Conservation (phyloP, 1,139 yeast genomes). For the Yamadazyma trypodendri region DNA sequence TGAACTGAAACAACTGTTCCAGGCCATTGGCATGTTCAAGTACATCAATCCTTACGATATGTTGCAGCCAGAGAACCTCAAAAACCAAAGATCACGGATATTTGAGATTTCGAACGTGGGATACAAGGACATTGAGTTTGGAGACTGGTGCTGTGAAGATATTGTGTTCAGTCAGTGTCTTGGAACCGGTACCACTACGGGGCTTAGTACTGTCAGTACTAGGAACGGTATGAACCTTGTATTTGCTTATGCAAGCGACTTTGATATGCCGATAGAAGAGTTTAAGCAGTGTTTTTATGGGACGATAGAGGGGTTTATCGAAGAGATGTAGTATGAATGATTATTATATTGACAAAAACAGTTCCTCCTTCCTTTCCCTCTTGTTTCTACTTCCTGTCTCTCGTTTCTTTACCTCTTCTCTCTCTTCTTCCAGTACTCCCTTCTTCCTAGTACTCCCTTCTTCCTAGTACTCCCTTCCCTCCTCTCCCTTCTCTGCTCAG, state of each 20-base stretch:
- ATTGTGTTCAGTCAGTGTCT: constrained; percentile 27
- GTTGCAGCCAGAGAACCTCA: constrained; percentile 8
- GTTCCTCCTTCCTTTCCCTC: too few relatives aligned
- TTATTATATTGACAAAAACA: too few relatives aligned
- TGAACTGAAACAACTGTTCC: constrained; percentile 16
- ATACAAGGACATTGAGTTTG: constrained; percentile 8
- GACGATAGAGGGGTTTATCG: not conserved
- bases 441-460: too few relatives aligned
- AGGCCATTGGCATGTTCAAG: constrained; percentile 20
- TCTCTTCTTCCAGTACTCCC: too few relatives aligned
- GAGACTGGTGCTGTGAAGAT: constrained; percentile 20
- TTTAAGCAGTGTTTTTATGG: not conserved
- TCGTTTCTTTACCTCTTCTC: too few relatives aligned
- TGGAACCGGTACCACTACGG: constrained; percentile 22
- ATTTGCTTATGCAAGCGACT: constrained; percentile 1
- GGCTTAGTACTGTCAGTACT: constrained; percentile 20
- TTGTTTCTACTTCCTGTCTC: too few relatives aligned
- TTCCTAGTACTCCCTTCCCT: too few relatives aligned
- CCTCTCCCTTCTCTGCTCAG: too few relatives aligned
- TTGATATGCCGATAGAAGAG: constrained; percentile 1
- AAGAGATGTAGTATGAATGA: not conserved
- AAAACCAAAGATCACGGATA: constrained; percentile 15
- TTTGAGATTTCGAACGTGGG: constrained; percentile 33
- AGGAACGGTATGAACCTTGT: constrained; percentile 23
- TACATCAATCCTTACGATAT: constrained; percentile 15